These are phyloP conservation scores for Geopyxis carbonaria DNA, from an alignment of 495 filamentous ascomycete species.

Conservation along the genomic window DNA sequence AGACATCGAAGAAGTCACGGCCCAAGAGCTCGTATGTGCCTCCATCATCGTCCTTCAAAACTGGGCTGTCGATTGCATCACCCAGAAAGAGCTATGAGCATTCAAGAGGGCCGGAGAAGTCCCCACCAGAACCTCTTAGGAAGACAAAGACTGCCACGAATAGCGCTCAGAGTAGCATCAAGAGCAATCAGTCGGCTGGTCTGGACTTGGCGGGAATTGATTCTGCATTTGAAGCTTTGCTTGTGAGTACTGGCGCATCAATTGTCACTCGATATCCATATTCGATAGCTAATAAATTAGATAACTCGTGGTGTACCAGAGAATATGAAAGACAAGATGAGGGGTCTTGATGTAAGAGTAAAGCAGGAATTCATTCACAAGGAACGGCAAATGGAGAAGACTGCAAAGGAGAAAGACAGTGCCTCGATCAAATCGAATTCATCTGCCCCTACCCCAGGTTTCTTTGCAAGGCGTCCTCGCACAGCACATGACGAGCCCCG, in stretches of 20 bases:
- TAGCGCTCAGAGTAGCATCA: constrained; percentile 11
- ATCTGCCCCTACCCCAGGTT: constrained; percentile 19
- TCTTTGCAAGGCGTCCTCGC: constrained; percentile 41
- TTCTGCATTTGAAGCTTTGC: constrained; percentile 23
- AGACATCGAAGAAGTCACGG: constrained; percentile 11
- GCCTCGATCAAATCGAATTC: not conserved
- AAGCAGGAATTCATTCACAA: constrained; percentile 91
- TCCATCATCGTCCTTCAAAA: constrained; percentile 9
- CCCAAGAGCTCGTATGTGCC: constrained; percentile 23
- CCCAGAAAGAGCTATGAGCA: constrained; percentile 18
- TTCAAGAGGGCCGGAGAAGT: constrained; percentile 12
- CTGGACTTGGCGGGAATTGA: constrained; percentile 23
- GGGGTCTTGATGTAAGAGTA: constrained; percentile 68
- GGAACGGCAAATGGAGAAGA: constrained; percentile 36
- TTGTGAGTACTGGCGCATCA: constrained; percentile 14
- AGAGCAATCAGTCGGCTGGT: constrained; percentile 9
- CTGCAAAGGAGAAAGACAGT: constrained; percentile 38
- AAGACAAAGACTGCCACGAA: constrained; percentile 11
- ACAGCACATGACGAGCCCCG: constrained; percentile 44
- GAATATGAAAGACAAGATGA: constrained; percentile 85
- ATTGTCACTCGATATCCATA: constrained; percentile 9
- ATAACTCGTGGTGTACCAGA: constrained; percentile 43
- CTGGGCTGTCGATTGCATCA: constrained; percentile 13
- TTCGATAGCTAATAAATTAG: constrained; percentile 13
- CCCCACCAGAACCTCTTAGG: constrained; percentile 1